Evolutionary conservation across 148 eudicot genomes (phyloP).

Genomic region (Hydrangea macrophylla): DNA sequence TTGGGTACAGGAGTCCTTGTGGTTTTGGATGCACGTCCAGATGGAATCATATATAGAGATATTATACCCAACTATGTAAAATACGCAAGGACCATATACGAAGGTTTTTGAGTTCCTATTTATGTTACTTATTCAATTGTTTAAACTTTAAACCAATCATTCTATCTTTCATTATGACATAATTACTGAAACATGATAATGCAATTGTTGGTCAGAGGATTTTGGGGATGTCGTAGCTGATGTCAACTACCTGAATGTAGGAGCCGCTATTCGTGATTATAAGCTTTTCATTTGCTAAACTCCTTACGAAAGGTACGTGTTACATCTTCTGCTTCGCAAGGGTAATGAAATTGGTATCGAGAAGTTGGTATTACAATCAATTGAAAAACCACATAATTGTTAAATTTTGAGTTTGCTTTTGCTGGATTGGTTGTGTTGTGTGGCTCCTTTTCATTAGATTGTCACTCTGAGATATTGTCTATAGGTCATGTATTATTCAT

Average conservation of each 20-base stretch:
- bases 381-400: no score
- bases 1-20: slow-evolving; percentile 76
- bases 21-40: slow-evolving; percentile 86
- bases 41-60: slow-evolving; percentile 83
- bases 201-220: slow-evolving; percentile 47
- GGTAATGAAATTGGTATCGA: no score
- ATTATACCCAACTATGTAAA: slow-evolving; percentile 83
- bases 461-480: neutral
- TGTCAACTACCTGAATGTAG: slow-evolving; percentile 85
- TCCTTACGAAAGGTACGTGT: slow-evolving; percentile 11
- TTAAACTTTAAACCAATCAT: neutral
- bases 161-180: neutral
- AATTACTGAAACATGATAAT: neutral
- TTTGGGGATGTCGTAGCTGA: slow-evolving; percentile 74
- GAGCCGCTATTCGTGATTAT: slow-evolving; percentile 45
- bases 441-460: neutral
- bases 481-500: neutral
- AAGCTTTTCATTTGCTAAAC: slow-evolving; percentile 76
- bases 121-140: neutral
- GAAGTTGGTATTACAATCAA: no score
- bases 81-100: slow-evolving; percentile 76
- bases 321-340: neutral
- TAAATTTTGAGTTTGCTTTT: no score
- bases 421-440: no score
- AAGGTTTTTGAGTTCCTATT: slow-evolving; percentile 57